These are phyloP conservation scores for Tagetes erecta DNA, from an alignment of 129 eudicot species.

Conservation along the genomic window DNA sequence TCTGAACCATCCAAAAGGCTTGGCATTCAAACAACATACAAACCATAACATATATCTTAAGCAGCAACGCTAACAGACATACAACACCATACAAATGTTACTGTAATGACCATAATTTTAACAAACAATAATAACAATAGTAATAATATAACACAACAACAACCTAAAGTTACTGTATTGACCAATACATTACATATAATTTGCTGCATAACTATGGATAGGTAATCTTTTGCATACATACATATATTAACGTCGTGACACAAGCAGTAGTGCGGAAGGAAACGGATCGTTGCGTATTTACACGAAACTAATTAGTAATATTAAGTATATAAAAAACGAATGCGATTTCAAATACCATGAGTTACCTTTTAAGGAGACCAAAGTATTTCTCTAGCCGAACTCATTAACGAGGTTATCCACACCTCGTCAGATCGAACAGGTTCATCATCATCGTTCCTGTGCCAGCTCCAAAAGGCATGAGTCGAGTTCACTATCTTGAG, in stretches of 20 bases:
- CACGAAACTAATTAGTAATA: constrained; percentile 13
- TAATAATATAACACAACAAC: no score
- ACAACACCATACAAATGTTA: no score
- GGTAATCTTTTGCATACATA: constrained; percentile 16
- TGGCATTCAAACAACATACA: no score
- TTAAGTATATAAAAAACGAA: not conserved
- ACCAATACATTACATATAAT: constrained; percentile 29
- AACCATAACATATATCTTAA: no score
- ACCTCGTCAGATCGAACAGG: constrained; percentile 86
- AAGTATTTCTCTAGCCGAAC: constrained; percentile 53
- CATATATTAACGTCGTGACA: constrained; percentile 9
- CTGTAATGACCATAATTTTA: no score
- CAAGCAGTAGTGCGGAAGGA: constrained; percentile 2
- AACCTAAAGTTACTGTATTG: not conserved
- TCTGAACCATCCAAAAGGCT: no score
- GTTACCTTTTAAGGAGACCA: constrained; percentile 38
- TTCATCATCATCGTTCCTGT: constrained; percentile 94
- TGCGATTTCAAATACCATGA: constrained; percentile 6
- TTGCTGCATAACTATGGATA: constrained; percentile 17
- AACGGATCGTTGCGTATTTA: not conserved
- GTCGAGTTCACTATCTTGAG: constrained; percentile 67
- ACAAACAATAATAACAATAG: no score
- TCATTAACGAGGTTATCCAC: constrained; percentile 72
- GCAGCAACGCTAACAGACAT: no score
- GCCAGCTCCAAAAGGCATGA: constrained; percentile 98